Percentiles rank a stretch among this genome's conserved stretches.
Conservation (phyloP, 1,139 yeast genomes). For the Oligophagozyma castellii region DNA sequence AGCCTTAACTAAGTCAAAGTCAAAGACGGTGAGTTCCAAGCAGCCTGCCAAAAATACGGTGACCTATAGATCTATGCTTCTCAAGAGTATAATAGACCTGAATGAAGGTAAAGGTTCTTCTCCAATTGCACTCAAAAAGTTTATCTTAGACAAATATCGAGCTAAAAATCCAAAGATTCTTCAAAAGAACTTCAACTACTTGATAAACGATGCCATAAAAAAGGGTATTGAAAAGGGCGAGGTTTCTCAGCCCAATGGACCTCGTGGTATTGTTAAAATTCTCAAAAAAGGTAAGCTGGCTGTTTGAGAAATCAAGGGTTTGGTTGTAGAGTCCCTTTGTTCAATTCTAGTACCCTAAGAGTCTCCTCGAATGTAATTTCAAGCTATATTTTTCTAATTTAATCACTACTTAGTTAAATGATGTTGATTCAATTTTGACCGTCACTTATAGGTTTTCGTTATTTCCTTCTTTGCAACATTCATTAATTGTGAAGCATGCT, state of each 20-base stretch:
- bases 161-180: slow-evolving; percentile 46
- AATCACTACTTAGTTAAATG: too few species aligned
- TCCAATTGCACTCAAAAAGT: slow-evolving; percentile 57
- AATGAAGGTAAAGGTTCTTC: slow-evolving; percentile 25
- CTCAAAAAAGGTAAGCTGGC: slow-evolving; percentile 13
- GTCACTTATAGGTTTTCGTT: too few species aligned
- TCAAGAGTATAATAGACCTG: slow-evolving; percentile 11
- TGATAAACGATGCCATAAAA: slow-evolving; percentile 67
- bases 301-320: too few species aligned
- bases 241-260: slow-evolving; percentile 77
- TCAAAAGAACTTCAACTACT: slow-evolving; percentile 55
- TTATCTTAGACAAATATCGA: slow-evolving; percentile 30
- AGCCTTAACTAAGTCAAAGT: slow-evolving; percentile 3
- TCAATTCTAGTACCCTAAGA: too few species aligned
- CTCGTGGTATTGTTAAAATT: slow-evolving; percentile 30
- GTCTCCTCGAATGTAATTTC: too few species aligned
- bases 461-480: too few species aligned
- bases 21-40: slow-evolving; percentile 5
- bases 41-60: slow-evolving; percentile 3
- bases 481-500: too few species aligned
- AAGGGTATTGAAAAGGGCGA: slow-evolving; percentile 71
- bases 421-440: too few species aligned
- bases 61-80: slow-evolving; percentile 19
- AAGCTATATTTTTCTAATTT: too few species aligned
- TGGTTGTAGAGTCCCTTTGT: too few species aligned